A percentile compares a stretch with the other conserved stretches of the same genome.
Conservation (phyloP, 768 basidiomycete species). For the Bullera alba region DNA sequence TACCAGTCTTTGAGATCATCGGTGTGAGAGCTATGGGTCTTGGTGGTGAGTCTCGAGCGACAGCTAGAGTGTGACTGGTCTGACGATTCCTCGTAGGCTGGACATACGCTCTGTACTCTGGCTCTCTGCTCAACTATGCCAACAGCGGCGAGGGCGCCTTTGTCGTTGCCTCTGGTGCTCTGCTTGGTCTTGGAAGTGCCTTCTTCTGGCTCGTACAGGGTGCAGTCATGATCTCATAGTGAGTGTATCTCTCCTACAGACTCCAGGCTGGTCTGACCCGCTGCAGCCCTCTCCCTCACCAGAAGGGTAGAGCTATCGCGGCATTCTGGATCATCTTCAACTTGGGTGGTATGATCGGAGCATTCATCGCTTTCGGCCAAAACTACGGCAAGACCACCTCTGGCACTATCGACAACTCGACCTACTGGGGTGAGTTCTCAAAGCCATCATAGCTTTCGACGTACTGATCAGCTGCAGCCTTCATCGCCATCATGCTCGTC, state of each 20-base stretch:
- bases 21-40: conserved; percentile 6
- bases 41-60: background rate
- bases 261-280: background rate
- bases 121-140: conserved; percentile 1
- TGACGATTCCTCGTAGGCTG: conserved; percentile 1
- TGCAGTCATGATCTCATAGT: conserved; percentile 7
- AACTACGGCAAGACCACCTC: background rate
- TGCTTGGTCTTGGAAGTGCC: conserved; percentile 3
- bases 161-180: background rate
- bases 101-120: conserved; percentile 6
- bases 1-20: conserved; percentile 6
- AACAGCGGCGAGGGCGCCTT: conserved; percentile 1
- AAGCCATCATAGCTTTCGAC: background rate
- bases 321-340: conserved; percentile 10
- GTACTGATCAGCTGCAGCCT: background rate
- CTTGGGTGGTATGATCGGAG: conserved; percentile 4
- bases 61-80: background rate
- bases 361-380: background rate
- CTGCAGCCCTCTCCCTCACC: background rate
- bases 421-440: conserved; percentile 3
- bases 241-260: background rate
- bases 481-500: conserved; percentile 6
- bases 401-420: conserved; percentile 1
- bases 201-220: conserved; percentile 11
- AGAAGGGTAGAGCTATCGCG: conserved; percentile 4